phyloP scores from a whole-genome alignment of 2,329 filamentous ascomycete species.

The Fonsecaea pugnacius region DNA sequence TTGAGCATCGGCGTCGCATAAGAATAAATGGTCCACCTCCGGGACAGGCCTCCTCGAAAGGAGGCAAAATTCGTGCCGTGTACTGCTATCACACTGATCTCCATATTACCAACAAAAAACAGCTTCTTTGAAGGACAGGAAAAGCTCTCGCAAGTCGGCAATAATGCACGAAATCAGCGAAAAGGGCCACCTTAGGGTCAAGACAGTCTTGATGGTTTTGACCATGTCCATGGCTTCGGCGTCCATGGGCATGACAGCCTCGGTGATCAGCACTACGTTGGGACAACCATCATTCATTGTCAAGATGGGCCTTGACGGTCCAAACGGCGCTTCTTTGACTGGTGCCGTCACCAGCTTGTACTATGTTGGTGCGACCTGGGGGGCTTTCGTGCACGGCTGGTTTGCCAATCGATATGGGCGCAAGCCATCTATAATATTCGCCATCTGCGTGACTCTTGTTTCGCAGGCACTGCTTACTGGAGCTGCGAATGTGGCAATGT shows the following conservation, averaged over 20 bases:
- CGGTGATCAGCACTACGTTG: slow-evolving; percentile 26
- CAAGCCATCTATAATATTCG: slow-evolving; percentile 1
- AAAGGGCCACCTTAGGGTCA: slow-evolving; percentile 1
- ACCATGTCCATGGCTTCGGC: slow-evolving; percentile 6
- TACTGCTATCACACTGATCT: neutral
- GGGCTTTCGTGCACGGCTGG: neutral
- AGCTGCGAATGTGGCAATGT: slow-evolving; percentile 17
- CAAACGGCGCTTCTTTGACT: slow-evolving; percentile 2
- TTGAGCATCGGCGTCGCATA: neutral
- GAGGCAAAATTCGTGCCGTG: neutral
- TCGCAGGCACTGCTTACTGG: slow-evolving; percentile 11
- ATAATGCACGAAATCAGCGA: slow-evolving; percentile 4
- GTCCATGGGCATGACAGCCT: slow-evolving; percentile 30
- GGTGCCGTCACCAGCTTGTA: slow-evolving; percentile 9
- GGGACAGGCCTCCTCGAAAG: neutral
- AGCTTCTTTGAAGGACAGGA: neutral
- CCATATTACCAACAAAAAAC: neutral
- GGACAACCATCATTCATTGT: slow-evolving; percentile 52
- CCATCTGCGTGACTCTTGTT: neutral
- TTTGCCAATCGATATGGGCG: slow-evolving; percentile 11
- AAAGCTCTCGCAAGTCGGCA: neutral
- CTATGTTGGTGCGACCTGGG: slow-evolving; percentile 19
- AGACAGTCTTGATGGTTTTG: slow-evolving; percentile 2
- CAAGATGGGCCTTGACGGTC: slow-evolving; percentile 26
- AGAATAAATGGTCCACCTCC: slow-evolving; percentile 1